Evolutionary conservation across 2,329 filamentous ascomycete species (phyloP).

Genomic region (Ascochyta koolunga): DNA sequence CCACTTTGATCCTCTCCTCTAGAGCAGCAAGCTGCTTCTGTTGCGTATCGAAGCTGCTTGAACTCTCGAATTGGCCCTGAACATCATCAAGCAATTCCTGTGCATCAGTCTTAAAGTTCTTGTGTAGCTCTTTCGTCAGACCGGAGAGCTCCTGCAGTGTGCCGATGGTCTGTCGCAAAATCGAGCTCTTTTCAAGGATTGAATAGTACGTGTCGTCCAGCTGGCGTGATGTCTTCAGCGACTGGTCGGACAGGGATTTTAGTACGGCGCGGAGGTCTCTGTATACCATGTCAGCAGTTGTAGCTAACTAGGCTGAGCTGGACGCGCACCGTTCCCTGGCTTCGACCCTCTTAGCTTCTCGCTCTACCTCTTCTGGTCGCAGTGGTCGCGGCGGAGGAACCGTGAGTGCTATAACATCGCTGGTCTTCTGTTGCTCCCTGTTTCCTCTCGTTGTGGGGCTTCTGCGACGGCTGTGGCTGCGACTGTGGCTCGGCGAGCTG

Average conservation of each 20-base stretch:
- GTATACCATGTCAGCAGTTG: slow-evolving; percentile 22
- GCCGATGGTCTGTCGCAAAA: slow-evolving; percentile 68
- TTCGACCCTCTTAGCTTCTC: slow-evolving; percentile 44
- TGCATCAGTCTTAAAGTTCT: slow-evolving; percentile 66
- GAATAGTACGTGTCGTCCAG: slow-evolving; percentile 78
- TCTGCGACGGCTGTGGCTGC: slow-evolving; percentile 32
- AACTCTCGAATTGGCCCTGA: slow-evolving; percentile 63
- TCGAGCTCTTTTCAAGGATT: slow-evolving; percentile 70
- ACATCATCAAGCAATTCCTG: slow-evolving; percentile 66
- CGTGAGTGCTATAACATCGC: slow-evolving; percentile 14
- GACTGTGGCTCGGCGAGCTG: slow-evolving; percentile 38
- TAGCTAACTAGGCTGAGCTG: background rate
- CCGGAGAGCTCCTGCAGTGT: slow-evolving; percentile 71
- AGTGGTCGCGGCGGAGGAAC: slow-evolving; percentile 37
- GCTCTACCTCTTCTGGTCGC: slow-evolving; percentile 48
- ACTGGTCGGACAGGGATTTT: slow-evolving; percentile 62
- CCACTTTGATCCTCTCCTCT: slow-evolving; percentile 65
- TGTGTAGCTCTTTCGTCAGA: slow-evolving; percentile 63
- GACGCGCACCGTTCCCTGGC: slow-evolving; percentile 46
- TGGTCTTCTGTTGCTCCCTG: background rate
- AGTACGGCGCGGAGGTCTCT: slow-evolving; percentile 51
- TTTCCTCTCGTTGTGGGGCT: slow-evolving; percentile 4
- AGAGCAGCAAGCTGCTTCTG: slow-evolving; percentile 67
- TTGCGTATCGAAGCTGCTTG: slow-evolving; percentile 69
- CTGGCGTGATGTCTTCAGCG: slow-evolving; percentile 66